A percentile compares a stretch with the other conserved stretches of the same genome.
Conservation (phyloP, 164 flowering plant species). For the Chloranthus sessilifolius region DNA sequence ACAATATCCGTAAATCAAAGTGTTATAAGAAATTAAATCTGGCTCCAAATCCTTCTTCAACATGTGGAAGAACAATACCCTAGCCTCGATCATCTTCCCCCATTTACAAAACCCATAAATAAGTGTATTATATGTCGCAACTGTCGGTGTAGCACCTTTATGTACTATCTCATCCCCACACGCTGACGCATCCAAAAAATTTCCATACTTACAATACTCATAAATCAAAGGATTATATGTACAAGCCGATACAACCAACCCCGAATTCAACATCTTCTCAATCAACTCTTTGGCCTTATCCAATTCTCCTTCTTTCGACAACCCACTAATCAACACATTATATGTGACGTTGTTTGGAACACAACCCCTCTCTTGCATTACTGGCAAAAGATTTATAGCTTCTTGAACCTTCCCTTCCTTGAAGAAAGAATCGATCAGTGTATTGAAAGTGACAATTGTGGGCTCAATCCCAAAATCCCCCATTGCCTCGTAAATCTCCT, state of each 20-base stretch:
- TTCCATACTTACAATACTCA: conserved; percentile 46
- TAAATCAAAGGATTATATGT: conserved; percentile 58
- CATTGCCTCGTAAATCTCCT: conserved; percentile 48
- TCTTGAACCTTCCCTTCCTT: conserved; percentile 44
- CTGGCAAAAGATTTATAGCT: conserved; percentile 32
- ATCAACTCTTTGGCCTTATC: conserved; percentile 43
- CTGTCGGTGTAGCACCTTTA: conserved; percentile 41
- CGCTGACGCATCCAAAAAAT: conserved; percentile 38
- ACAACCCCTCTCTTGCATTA: conserved; percentile 53
- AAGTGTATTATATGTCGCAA: conserved; percentile 45
- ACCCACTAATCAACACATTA: conserved; percentile 57
- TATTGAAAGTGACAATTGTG: conserved; percentile 53
- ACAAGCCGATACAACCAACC: conserved; percentile 39
- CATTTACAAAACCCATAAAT: conserved; percentile 46
- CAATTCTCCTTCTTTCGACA: conserved; percentile 45
- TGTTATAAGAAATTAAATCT: conserved; percentile 57
- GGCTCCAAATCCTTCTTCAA: conserved; percentile 34
- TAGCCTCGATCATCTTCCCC: conserved; percentile 50
- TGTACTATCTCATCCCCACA: conserved; percentile 42
- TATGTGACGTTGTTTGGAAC: conserved; percentile 52
- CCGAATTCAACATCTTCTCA: conserved; percentile 38
- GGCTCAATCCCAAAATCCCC: conserved; percentile 40
- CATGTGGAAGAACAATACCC: conserved; percentile 37
- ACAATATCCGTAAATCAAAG: conserved; percentile 65
- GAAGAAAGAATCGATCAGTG: conserved; percentile 49